phyloP scores from a whole-genome alignment of 2,329 filamentous ascomycete species.

The Stylonectria norvegica region DNA sequence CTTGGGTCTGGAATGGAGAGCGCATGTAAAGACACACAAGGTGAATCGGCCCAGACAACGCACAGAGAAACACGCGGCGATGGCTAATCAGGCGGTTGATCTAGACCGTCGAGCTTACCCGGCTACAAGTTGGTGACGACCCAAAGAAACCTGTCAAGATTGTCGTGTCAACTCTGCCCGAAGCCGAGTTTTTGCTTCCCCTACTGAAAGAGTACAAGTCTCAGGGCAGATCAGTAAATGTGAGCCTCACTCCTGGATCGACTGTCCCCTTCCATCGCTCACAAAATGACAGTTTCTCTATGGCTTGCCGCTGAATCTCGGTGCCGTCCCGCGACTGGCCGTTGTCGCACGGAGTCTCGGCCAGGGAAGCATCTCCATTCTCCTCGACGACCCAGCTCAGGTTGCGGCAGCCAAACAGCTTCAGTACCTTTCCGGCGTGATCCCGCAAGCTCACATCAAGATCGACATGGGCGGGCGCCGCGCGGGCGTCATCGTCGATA shows the following conservation, averaged over 20 bases:
- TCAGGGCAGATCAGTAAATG: conserved; percentile 55
- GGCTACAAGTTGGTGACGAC: conserved; percentile 64
- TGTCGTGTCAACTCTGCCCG: conserved; percentile 70
- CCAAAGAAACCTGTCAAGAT: conserved; percentile 52
- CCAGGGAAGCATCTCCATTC: conserved; percentile 54
- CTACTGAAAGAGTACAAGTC: conserved; percentile 56
- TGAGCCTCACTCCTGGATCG: conserved; percentile 32
- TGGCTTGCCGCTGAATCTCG: conserved; percentile 64
- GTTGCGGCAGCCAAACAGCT: conserved; percentile 46
- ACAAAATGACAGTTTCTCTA: conserved; percentile 56
- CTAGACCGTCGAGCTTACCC: conserved; percentile 63
- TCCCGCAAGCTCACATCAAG: conserved; percentile 64
- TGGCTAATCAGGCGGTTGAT: conserved; percentile 11
- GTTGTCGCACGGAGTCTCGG: conserved; percentile 54
- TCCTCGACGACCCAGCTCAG: conserved; percentile 67
- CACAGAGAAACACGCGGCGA: neutral
- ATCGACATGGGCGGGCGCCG: conserved; percentile 71
- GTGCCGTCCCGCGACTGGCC: conserved; percentile 57
- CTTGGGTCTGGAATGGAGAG: conserved; percentile 64
- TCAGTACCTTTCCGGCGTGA: conserved; percentile 40
- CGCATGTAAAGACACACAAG: conserved; percentile 84
- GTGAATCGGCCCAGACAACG: conserved; percentile 36
- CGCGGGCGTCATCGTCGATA: conserved; percentile 58
- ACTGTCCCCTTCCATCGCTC: neutral
- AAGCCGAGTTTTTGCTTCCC: conserved; percentile 64